Conservation (phyloP, 257 asterid genomes). For the Rauvolfia tetraphylla region DNA sequence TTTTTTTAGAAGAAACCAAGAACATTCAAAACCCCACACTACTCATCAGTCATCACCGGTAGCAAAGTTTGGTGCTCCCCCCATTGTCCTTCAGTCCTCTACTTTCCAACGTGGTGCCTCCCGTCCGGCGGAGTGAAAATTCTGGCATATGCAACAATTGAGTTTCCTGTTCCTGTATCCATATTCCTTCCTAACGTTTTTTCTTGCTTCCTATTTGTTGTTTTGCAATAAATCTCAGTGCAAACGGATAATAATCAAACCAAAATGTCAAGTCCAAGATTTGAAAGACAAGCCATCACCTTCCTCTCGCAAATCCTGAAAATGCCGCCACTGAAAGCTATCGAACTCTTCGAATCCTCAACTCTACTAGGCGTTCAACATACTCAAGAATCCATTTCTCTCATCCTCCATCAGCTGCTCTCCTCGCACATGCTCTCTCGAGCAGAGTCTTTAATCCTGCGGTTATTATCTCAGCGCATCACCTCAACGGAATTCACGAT, state of each 20-base stretch:
- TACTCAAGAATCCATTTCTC: conserved; percentile 48
- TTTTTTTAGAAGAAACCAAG: too few relatives aligned
- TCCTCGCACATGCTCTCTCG: conserved; percentile 34
- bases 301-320: conserved; percentile 54
- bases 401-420: conserved; percentile 48
- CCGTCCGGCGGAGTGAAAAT: too few relatives aligned
- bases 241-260: not conserved
- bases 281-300: conserved; percentile 18
- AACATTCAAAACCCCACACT: too few relatives aligned
- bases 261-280: conserved; percentile 35
- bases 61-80: too few relatives aligned
- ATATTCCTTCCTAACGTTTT: too few relatives aligned
- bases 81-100: too few relatives aligned
- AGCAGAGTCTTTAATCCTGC: conserved; percentile 50
- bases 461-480: conserved; percentile 49
- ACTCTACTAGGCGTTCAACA: conserved; percentile 34
- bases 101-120: too few relatives aligned
- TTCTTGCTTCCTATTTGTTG: too few relatives aligned
- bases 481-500: conserved; percentile 44
- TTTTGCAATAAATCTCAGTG: not conserved
- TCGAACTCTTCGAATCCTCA: conserved; percentile 50
- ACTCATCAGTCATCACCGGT: too few relatives aligned
- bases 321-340: conserved; percentile 55
- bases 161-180: too few relatives aligned
- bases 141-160: too few relatives aligned